Conservation (phyloP, 2,329 filamentous ascomycete genomes). For the Fonsecaea pedrosoi region DNA sequence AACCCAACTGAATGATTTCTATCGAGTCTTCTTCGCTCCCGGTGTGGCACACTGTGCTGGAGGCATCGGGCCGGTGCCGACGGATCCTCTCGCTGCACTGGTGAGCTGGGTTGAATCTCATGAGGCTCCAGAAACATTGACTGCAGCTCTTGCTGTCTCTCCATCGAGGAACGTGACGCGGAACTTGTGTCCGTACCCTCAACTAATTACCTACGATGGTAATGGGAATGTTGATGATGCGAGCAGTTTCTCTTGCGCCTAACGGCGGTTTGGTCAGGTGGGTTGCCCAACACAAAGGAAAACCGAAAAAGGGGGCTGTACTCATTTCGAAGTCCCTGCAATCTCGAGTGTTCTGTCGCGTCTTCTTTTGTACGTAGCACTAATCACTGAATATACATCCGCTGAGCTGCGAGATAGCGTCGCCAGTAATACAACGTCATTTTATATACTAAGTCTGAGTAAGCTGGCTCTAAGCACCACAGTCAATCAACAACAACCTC, state of each 20-base stretch:
- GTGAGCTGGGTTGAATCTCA: constrained; percentile 23
- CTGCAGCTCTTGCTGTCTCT: background rate
- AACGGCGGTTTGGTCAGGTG: background rate
- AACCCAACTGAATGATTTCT: constrained; percentile 25
- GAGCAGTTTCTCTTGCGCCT: constrained; percentile 18
- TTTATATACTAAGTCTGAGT: too few species aligned
- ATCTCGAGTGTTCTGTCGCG: background rate
- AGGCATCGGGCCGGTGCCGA: constrained; percentile 23
- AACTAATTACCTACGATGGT: constrained; percentile 7
- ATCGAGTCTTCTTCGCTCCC: constrained; percentile 30
- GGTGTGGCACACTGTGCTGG: constrained; percentile 29
- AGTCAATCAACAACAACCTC: too few species aligned
- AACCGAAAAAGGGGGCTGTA: background rate
- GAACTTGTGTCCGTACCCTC: constrained; percentile 24
- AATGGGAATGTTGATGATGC: constrained; percentile 16
- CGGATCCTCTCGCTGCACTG: constrained; percentile 20
- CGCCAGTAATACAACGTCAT: too few species aligned
- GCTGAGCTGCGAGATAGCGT: too few species aligned
- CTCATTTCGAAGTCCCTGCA: background rate
- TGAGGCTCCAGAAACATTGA: constrained; percentile 11
- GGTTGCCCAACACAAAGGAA: too few species aligned
- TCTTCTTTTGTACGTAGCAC: too few species aligned
- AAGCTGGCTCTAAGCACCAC: too few species aligned
- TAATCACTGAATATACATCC: too few species aligned
- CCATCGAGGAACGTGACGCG: background rate